Evolutionary conservation across 2,329 filamentous ascomycete genomes (phyloP), one percentile per base, ranked within the genome.

Genomic region (Fusarium piperis): DNA sequence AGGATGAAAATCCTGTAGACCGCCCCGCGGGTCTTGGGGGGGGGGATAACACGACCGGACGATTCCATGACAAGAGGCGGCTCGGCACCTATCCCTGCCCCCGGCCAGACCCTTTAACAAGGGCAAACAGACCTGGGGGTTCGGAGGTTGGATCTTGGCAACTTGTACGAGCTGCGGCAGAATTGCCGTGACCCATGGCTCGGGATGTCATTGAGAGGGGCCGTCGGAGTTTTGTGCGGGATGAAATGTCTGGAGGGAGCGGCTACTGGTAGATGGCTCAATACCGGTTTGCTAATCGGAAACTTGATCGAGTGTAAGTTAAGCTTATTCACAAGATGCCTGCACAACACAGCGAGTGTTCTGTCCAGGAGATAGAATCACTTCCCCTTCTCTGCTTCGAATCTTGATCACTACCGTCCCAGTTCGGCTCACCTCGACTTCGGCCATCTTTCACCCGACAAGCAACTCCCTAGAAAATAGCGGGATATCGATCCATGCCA

Each of bases 101-200:
- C 30, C 15, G 11, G 33, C 58, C 35, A 33, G 58, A 35, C 23
- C 16, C 15, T 20, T 32, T 16, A 38, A 20, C 48, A 12, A 33
- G 44, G 57, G 23, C 32, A 60, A 61, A 33, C 44, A 33, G 58
- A 61, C 58, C 58, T 44, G 44, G 41, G 30, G 44, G 58, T 8
- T 38, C 30, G 56, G 56, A 20, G 23, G 41, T 44, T 28, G 28
- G 57, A 38, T 41, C 20, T 39, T 11, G 33, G 16, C 15, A 35
- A 28, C 26, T 33, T 52, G n/a, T 4, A 46, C 35, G 26, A 38
- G 23, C 26, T 9, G 23, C 30, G 15, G 32, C 30, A 32, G 57
- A 28, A 60, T 38, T 52, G 20, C 41, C 55, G 38, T 46, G 55
- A 35, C 18, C 38, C 12, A 41, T 18, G 38, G 56, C 36, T 18